phyloP scores from a whole-genome alignment of 345 rosid genomes.

The Balakata baccata region DNA sequence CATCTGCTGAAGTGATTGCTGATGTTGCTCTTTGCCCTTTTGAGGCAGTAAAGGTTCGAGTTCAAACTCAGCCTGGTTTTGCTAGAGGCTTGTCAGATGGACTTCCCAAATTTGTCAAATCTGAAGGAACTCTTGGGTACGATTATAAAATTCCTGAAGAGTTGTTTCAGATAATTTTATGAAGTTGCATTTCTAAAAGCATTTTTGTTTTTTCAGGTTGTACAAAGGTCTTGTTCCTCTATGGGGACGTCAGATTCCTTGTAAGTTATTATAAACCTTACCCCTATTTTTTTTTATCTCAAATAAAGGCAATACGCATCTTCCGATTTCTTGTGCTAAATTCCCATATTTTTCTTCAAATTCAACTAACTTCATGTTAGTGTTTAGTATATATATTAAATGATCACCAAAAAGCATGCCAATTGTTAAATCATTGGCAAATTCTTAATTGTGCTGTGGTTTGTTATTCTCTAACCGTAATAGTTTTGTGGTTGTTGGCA shows the following conservation, averaged over 20 bases:
- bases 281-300: background rate
- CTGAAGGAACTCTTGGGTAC: slow-evolving; percentile 90
- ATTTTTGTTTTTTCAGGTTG: slow-evolving; percentile 48
- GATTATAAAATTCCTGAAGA: slow-evolving; percentile 19
- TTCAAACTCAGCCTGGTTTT: slow-evolving; percentile 99
- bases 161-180: background rate
- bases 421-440: no score
- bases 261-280: slow-evolving; percentile 43
- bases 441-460: background rate
- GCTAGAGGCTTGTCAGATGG: slow-evolving; percentile 96
- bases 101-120: slow-evolving; percentile 79
- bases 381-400: background rate
- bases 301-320: background rate
- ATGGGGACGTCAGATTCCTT: slow-evolving; percentile 99
- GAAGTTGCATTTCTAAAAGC: background rate
- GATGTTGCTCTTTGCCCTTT: slow-evolving; percentile 93
- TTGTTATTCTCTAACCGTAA: background rate
- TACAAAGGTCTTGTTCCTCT: slow-evolving; percentile 95
- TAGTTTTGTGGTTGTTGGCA: background rate
- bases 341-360: background rate
- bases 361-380: background rate
- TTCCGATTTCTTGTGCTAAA: background rate
- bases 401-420: no score
- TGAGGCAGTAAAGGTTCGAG: slow-evolving; percentile 99
- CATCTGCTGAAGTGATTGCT: slow-evolving; percentile 94